Evolutionary conservation across 1,284 basidiomycete genomes (phyloP).

Genomic region (Chiua sp.): DNA sequence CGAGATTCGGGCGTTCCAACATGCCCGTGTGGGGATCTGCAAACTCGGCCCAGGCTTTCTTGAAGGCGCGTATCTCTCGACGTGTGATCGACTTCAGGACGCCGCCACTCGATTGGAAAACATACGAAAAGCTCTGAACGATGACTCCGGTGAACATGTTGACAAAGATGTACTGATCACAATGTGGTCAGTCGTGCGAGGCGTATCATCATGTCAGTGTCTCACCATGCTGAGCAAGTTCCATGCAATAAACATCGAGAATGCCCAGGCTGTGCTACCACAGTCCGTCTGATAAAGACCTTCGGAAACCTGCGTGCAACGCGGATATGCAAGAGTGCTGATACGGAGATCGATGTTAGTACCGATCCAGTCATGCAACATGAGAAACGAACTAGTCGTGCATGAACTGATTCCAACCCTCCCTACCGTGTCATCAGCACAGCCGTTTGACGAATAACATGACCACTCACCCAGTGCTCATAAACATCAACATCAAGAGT

Average conservation of each 20-base stretch:
- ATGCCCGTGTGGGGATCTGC: conserved; percentile 83
- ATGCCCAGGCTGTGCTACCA: conserved; percentile 87
- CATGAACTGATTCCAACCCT: conserved; percentile 96
- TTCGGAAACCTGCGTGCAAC: conserved; percentile 67
- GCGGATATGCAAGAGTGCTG: conserved; percentile 80
- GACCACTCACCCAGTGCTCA: conserved; percentile 69
- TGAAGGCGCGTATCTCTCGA: conserved; percentile 92
- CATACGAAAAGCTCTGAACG: conserved; percentile 96
- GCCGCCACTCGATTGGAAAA: conserved; percentile 89
- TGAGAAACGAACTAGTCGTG: conserved; percentile 81
- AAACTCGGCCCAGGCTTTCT: conserved; percentile 91
- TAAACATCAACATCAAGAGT: conserved; percentile 85
- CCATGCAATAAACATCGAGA: conserved; percentile 93
- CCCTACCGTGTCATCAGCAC: conserved; percentile 50
- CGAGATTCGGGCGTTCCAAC: conserved; percentile 74
- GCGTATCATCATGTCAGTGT: conserved; percentile 2
- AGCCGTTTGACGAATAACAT: background rate
- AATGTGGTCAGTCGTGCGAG: conserved; percentile 4
- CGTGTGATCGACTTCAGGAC: conserved; percentile 79
- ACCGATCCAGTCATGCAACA: background rate
- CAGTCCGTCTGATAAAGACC: conserved; percentile 79
- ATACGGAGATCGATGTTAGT: conserved; percentile 3
- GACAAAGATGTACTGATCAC: conserved; percentile 84
- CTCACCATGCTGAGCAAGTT: conserved; percentile 95
- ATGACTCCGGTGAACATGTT: conserved; percentile 98